These are phyloP conservation scores for Gyromitra esculenta DNA, from an alignment of 2,329 filamentous ascomycete genomes.

Conservation along the genomic window DNA sequence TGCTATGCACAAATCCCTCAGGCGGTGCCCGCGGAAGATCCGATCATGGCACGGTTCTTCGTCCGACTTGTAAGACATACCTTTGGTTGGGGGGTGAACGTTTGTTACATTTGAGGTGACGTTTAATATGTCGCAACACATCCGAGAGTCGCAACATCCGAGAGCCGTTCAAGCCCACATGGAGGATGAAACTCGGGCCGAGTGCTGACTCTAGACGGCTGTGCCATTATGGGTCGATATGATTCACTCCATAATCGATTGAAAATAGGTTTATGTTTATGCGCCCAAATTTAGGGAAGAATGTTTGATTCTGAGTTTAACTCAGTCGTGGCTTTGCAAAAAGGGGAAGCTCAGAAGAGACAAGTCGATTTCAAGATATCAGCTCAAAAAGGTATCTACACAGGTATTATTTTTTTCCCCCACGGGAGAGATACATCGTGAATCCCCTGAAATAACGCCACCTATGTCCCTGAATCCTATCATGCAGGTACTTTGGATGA, in stretches of 20 bases:
- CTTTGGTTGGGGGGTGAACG: neutral
- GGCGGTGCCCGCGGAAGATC: neutral
- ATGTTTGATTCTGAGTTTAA: neutral
- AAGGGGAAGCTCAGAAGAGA: neutral
- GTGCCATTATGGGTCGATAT: neutral
- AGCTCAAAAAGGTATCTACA: neutral
- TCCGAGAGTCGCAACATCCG: constrained; percentile 26
- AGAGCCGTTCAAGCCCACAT: neutral
- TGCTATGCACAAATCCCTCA: constrained; percentile 10
- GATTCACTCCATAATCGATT: neutral
- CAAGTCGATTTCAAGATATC: neutral
- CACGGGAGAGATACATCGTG: neutral
- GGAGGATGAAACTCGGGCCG: constrained; percentile 18
- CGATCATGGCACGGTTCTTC: constrained; percentile 25
- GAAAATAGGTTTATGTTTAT: constrained; percentile 10
- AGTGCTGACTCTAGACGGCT: constrained; percentile 11
- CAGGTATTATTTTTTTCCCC: neutral
- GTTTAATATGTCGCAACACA: constrained; percentile 32
- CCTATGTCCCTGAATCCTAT: constrained; percentile 4
- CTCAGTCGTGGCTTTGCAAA: neutral
- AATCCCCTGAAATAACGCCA: constrained; percentile 3
- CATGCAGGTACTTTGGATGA: constrained; percentile 7
- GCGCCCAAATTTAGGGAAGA: neutral
- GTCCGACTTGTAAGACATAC: constrained; percentile 1
- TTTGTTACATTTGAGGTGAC: constrained; percentile 12